Evolutionary conservation across 306 rosid species (phyloP).

Genomic region (Dicorynia guianensis): DNA sequence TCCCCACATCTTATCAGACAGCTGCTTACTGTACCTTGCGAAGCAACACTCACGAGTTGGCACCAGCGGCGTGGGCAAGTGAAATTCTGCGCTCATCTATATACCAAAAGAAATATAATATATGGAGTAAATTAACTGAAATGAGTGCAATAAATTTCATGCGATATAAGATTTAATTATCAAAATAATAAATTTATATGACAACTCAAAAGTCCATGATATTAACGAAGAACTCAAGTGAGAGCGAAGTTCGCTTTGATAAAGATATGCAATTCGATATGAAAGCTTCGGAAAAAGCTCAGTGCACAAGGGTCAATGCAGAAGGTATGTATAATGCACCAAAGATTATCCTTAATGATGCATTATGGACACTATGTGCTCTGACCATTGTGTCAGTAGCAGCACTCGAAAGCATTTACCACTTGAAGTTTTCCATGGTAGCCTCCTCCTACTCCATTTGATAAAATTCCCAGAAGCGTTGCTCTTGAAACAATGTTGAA

Average conservation of each 20-base stretch:
- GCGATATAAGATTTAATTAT: too few relatives aligned
- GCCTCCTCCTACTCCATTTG: conserved; percentile 46
- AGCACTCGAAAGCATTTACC: conserved; percentile 50
- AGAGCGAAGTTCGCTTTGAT: not conserved
- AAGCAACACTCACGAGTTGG: conserved; percentile 55
- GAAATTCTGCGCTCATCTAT: conserved; percentile 63
- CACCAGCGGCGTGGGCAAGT: conserved; percentile 49
- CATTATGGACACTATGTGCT: too few relatives aligned
- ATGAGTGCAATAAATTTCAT: too few relatives aligned
- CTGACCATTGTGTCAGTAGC: too few relatives aligned
- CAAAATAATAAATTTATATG: too few relatives aligned
- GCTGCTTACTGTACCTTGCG: conserved; percentile 61
- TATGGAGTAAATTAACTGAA: not conserved
- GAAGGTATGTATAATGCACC: too few relatives aligned
- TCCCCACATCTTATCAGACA: conserved; percentile 50
- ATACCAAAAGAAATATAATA: not conserved
- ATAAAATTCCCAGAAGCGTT: conserved; percentile 41
- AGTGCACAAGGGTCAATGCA: too few relatives aligned
- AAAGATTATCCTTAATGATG: too few relatives aligned
- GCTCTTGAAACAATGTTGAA: conserved; percentile 55
- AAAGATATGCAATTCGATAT: not conserved
- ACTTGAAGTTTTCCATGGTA: conserved; percentile 58
- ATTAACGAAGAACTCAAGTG: not conserved
- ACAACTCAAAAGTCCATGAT: not conserved
- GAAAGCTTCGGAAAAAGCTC: too few relatives aligned